phyloP scores from a whole-genome alignment of 345 rosid genomes.

The Rhodomyrtus tomentosa region DNA sequence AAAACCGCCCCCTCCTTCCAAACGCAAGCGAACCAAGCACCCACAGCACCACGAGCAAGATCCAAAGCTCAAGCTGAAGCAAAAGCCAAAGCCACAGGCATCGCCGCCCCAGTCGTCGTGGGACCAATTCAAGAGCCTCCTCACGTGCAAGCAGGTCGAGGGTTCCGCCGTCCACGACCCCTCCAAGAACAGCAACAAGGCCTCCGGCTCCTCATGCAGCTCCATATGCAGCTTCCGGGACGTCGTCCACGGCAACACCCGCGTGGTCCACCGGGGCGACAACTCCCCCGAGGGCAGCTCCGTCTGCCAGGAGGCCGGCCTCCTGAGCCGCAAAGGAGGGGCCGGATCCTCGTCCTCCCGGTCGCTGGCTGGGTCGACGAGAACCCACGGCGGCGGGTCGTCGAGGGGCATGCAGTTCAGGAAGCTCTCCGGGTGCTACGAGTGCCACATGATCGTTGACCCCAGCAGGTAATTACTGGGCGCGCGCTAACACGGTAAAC shows the following conservation, averaged over 20 bases:
- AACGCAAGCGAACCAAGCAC: background rate
- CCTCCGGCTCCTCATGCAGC: conserved; percentile 69
- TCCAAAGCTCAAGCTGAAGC: conserved; percentile 1
- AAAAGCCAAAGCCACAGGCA: conserved; percentile 25
- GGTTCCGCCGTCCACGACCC: conserved; percentile 73
- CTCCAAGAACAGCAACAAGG: conserved; percentile 31
- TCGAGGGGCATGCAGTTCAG: conserved; percentile 88
- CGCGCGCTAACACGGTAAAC: background rate
- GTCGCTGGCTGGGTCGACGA: conserved; percentile 32
- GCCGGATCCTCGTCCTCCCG: conserved; percentile 29
- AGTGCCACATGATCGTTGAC: conserved; percentile 90
- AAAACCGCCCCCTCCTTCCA: background rate
- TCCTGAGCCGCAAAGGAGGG: conserved; percentile 38
- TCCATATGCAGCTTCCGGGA: conserved; percentile 82
- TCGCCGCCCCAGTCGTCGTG: conserved; percentile 50
- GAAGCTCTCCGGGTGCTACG: conserved; percentile 95
- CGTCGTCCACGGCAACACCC: conserved; percentile 85
- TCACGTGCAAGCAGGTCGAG: conserved; percentile 83
- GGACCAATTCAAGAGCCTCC: conserved; percentile 94
- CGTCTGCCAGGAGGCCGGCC: conserved; percentile 49
- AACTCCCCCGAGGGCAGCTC: conserved; percentile 80
- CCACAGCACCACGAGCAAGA: background rate
- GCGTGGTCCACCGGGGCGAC: conserved; percentile 88
- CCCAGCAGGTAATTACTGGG: conserved; percentile 55
- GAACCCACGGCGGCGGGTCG: conserved; percentile 18